A percentile compares a stretch with the other conserved stretches of the same genome.
Conservation (phyloP, 768 basidiomycete species). For the Naganishia vaughanmartiniae region DNA sequence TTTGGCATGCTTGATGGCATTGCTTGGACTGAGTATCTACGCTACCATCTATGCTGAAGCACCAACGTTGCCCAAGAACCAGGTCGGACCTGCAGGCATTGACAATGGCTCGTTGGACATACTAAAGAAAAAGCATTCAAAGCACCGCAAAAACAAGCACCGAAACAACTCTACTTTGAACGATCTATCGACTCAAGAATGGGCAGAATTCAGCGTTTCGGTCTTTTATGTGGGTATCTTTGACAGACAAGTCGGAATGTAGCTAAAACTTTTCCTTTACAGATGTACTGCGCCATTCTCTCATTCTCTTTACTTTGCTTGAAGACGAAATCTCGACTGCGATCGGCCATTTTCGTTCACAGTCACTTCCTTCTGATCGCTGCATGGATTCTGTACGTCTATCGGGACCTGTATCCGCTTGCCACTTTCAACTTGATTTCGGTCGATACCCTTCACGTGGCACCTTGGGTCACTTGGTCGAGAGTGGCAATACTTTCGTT, state of each 20-base stretch:
- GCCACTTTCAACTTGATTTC: slow-evolving; percentile 60
- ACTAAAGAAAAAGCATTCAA: slow-evolving; percentile 38
- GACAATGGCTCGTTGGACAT: slow-evolving; percentile 17
- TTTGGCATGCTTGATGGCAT: slow-evolving; percentile 55
- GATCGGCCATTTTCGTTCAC: slow-evolving; percentile 30
- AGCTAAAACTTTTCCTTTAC: slow-evolving; percentile 11
- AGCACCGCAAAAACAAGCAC: slow-evolving; percentile 47
- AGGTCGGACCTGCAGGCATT: slow-evolving; percentile 21
- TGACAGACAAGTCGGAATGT: not conserved
- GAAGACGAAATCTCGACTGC: slow-evolving; percentile 52
- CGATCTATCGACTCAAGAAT: slow-evolving; percentile 43
- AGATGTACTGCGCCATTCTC: slow-evolving; percentile 58
- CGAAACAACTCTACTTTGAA: slow-evolving; percentile 41
- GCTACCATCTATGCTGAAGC: slow-evolving; percentile 54
- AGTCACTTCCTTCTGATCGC: slow-evolving; percentile 58
- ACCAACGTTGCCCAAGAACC: slow-evolving; percentile 28
- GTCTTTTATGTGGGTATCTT: slow-evolving; percentile 50
- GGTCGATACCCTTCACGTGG: slow-evolving; percentile 54
- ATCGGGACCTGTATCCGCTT: slow-evolving; percentile 63
- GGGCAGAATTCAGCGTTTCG: slow-evolving; percentile 49
- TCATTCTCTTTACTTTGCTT: slow-evolving; percentile 55
- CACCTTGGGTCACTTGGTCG: slow-evolving; percentile 59
- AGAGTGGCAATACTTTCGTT: slow-evolving; percentile 58
- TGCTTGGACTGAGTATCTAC: slow-evolving; percentile 59
- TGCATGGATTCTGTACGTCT: slow-evolving; percentile 58